Conservation (phyloP, 208 protist species). For the Wallacemonas sp. region DNA sequence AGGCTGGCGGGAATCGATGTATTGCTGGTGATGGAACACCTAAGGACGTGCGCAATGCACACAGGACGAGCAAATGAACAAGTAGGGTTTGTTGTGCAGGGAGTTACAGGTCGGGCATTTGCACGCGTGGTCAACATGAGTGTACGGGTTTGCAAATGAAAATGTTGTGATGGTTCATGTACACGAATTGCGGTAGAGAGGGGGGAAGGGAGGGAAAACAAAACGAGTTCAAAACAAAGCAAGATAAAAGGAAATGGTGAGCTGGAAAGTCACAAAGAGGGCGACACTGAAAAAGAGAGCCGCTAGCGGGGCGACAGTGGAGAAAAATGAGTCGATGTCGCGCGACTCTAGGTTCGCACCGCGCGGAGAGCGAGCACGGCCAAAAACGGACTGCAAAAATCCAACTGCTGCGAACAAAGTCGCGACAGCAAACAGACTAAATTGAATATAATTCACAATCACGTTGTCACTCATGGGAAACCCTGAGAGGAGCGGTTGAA, state of each 20-base stretch:
- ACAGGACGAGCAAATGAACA: no score
- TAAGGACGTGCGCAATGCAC: no score
- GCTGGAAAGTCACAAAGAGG: conserved; percentile 5
- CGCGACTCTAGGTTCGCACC: no score
- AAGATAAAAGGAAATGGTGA: conserved; percentile 7
- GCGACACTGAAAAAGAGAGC: conserved; percentile 5
- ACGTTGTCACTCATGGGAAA: not conserved
- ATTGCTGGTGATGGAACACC: no score
- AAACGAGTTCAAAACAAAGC: conserved; percentile 1
- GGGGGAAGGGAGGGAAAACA: not conserved
- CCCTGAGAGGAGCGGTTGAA: not conserved
- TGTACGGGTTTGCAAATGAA: no score
- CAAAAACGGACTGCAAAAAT: not conserved
- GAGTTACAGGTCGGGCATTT: no score
- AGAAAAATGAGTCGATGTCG: not conserved
- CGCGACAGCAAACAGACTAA: not conserved
- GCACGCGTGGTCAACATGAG: no score
- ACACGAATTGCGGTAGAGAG: not conserved
- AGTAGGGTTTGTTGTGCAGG: no score
- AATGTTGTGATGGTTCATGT: no score
- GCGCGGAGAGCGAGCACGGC: not conserved
- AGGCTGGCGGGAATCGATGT: no score
- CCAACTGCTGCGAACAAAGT: not conserved
- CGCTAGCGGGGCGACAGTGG: not conserved
- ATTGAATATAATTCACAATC: not conserved